Evolutionary conservation across 2,329 filamentous ascomycete species (phyloP).

Genomic region (Paracoccidioides brasiliensis): DNA sequence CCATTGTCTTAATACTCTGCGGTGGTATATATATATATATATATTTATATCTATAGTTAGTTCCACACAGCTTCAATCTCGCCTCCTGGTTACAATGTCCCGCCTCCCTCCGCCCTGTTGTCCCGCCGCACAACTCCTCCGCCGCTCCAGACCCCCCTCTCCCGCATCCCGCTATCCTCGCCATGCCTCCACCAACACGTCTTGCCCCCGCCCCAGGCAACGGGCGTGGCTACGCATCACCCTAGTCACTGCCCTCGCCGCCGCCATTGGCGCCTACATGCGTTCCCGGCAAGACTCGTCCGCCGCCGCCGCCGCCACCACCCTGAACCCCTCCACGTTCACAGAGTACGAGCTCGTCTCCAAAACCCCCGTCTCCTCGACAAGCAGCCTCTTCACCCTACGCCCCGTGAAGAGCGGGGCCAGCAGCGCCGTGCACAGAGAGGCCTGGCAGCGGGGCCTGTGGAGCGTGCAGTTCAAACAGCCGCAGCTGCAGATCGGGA

Average conservation of each 20-base stretch:
- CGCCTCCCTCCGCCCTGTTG: neutral
- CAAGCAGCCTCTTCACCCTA: slow-evolving; percentile 34
- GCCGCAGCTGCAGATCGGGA: slow-evolving; percentile 80
- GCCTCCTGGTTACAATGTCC: too few relatives aligned
- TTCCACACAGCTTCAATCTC: too few relatives aligned
- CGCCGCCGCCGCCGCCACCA: slow-evolving; percentile 15
- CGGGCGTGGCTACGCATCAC: slow-evolving; percentile 24
- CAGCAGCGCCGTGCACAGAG: slow-evolving; percentile 28
- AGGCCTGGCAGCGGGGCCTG: slow-evolving; percentile 50
- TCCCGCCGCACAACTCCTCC: neutral
- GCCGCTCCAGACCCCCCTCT: neutral
- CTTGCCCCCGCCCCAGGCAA: slow-evolving; percentile 13
- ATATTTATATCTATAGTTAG: too few relatives aligned
- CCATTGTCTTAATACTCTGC: too few relatives aligned
- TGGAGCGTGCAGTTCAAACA: slow-evolving; percentile 93
- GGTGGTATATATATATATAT: too few relatives aligned
- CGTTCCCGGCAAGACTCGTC: slow-evolving; percentile 16
- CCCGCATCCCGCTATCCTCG: slow-evolving; percentile 7
- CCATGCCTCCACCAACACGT: slow-evolving; percentile 15
- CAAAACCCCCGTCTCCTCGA: slow-evolving; percentile 33
- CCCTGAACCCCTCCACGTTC: slow-evolving; percentile 27
- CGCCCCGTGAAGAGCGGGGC: slow-evolving; percentile 19
- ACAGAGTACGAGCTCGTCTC: slow-evolving; percentile 30
- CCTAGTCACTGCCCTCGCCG: slow-evolving; percentile 23
- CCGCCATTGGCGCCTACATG: slow-evolving; percentile 25